These are phyloP conservation scores for Coffea humblotiana DNA, from an alignment of 305 asterid species.

Conservation along the genomic window DNA sequence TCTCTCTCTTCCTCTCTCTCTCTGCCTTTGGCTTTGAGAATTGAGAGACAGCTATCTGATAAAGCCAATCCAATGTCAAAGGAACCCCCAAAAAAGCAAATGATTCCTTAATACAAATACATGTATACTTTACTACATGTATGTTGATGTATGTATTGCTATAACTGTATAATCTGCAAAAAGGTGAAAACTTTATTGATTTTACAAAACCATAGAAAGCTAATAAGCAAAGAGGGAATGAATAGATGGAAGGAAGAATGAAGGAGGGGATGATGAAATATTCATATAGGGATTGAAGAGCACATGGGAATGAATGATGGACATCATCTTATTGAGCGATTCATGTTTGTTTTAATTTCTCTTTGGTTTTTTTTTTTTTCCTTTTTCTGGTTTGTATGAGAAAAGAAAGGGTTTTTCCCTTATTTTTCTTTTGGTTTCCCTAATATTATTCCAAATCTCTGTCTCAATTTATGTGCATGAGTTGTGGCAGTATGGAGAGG, in stretches of 20 bases:
- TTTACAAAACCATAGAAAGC: conserved; percentile 40
- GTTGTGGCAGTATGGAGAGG: neutral
- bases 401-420: neutral
- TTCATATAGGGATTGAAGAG: conserved; percentile 43
- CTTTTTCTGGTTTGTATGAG: neutral
- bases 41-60: conserved; percentile 41
- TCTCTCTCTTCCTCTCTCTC: conserved; percentile 40
- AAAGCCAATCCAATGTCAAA: conserved; percentile 54
- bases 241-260: conserved; percentile 16
- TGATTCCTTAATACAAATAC: conserved; percentile 29
- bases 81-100: conserved; percentile 38
- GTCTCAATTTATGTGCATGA: conserved; percentile 7
- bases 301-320: conserved; percentile 52
- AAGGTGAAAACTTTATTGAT: conserved; percentile 28
- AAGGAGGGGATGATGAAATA: conserved; percentile 16
- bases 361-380: neutral
- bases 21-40: conserved; percentile 34
- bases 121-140: neutral
- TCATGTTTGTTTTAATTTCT: neutral
- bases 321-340: conserved; percentile 27
- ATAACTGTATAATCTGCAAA: conserved; percentile 20
- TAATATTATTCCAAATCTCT: neutral
- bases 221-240: conserved; percentile 14
- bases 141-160: neutral
- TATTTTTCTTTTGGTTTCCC: neutral